Conservation (phyloP, 1,284 basidiomycete genomes). For the Phlebopus sp. region DNA sequence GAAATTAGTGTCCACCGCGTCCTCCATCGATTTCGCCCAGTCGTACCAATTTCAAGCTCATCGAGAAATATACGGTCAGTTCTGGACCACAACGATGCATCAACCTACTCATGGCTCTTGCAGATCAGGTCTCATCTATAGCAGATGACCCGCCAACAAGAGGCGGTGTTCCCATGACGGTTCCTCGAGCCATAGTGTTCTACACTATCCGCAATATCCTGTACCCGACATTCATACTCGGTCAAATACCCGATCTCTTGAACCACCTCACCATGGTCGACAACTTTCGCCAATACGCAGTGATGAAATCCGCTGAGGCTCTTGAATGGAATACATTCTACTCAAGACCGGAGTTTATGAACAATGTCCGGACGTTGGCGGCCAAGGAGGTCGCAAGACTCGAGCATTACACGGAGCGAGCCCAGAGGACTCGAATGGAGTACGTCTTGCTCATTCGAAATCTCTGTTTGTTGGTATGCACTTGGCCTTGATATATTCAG, state of each 20-base stretch:
- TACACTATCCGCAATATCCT: slow-evolving; percentile 40
- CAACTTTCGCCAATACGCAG: slow-evolving; percentile 35
- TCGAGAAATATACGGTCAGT: slow-evolving; percentile 18
- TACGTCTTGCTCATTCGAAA: slow-evolving; percentile 35
- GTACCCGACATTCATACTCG: slow-evolving; percentile 32
- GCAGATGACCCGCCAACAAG: not conserved
- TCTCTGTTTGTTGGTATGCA: slow-evolving; percentile 12
- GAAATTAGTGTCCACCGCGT: not conserved
- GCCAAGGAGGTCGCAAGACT: slow-evolving; percentile 15
- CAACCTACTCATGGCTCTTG: not conserved
- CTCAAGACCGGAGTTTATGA: slow-evolving; percentile 9
- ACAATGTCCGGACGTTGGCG: slow-evolving; percentile 17
- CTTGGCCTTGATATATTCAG: not conserved
- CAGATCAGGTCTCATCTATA: slow-evolving; percentile 14
- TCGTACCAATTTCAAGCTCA: slow-evolving; percentile 15
- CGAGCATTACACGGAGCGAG: slow-evolving; percentile 11
- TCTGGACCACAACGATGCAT: not conserved
- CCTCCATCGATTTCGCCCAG: slow-evolving; percentile 16
- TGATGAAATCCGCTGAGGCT: slow-evolving; percentile 30
- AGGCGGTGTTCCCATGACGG: slow-evolving; percentile 15
- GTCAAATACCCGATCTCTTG: slow-evolving; percentile 39
- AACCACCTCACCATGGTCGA: slow-evolving; percentile 42
- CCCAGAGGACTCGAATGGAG: slow-evolving; percentile 26
- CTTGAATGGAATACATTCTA: slow-evolving; percentile 36
- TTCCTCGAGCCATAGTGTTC: slow-evolving; percentile 30